phyloP scores from a whole-genome alignment of 2,329 filamentous ascomycete genomes.

The Claviceps africana region DNA sequence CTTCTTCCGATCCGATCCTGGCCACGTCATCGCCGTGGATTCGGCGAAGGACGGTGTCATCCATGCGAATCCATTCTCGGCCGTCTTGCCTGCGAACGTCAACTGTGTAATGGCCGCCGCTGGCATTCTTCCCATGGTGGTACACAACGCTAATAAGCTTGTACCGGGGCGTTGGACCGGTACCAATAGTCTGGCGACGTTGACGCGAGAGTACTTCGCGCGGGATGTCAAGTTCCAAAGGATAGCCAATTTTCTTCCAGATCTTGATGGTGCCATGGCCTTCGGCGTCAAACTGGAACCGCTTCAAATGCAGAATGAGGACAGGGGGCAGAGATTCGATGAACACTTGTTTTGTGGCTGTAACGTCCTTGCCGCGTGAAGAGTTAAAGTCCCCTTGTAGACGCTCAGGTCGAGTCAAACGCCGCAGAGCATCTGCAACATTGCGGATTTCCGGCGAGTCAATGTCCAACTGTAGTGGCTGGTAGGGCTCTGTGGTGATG shows the following conservation, averaged over 20 bases:
- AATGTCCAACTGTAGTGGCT: conserved; percentile 89
- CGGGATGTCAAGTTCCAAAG: conserved; percentile 84
- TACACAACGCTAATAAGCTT: conserved; percentile 83
- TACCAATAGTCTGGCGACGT: conserved; percentile 50
- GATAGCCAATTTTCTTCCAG: conserved; percentile 96
- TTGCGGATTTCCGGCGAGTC: conserved; percentile 74
- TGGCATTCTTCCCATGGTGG: conserved; percentile 93
- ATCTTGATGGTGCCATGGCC: conserved; percentile 81
- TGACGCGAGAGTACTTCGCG: conserved; percentile 73
- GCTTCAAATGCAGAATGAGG: conserved; percentile 87
- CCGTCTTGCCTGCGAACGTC: conserved; percentile 89
- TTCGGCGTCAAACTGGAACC: conserved; percentile 86
- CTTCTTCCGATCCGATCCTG: conserved; percentile 70
- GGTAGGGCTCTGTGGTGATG: conserved; percentile 84
- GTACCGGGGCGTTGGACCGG: conserved; percentile 64
- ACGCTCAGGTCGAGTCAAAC: conserved; percentile 69
- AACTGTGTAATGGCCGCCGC: conserved; percentile 94
- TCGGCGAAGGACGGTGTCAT: conserved; percentile 80
- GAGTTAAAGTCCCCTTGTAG: conserved; percentile 76
- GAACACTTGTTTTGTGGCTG: conserved; percentile 84
- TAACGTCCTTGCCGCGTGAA: conserved; percentile 58
- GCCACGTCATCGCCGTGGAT: conserved; percentile 81
- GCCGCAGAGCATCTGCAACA: conserved; percentile 80
- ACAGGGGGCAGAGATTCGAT: conserved; percentile 86
- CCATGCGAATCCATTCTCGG: conserved; percentile 89